These are phyloP conservation scores for Starmerella apicola DNA, from an alignment of 805 yeast genomes.

Conservation along the genomic window DNA sequence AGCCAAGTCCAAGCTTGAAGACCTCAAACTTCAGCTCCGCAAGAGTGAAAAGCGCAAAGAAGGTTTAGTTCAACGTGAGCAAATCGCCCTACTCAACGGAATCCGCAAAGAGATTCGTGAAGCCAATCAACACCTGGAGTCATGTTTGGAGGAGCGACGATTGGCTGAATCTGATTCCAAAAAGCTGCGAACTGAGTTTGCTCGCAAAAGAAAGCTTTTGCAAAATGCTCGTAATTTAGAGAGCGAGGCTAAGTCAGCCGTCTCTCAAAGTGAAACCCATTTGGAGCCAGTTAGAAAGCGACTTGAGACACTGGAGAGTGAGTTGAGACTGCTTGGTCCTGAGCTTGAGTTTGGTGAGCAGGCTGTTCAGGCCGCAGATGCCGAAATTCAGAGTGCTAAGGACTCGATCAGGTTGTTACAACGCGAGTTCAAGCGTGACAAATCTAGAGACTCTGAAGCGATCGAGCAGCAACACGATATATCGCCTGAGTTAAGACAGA, in stretches of 20 bases:
- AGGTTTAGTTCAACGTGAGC: constrained; percentile 5
- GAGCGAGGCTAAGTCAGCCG: constrained; percentile 6
- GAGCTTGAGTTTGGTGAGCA: constrained; percentile 19
- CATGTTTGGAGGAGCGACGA: constrained; percentile 4
- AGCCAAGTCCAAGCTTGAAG: constrained; percentile 41
- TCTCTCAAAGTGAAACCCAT: constrained; percentile 7
- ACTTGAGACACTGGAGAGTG: constrained; percentile 9
- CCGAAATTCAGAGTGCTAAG: constrained; percentile 5
- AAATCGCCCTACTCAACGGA: constrained; percentile 4
- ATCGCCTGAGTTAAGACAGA: constrained; percentile 2
- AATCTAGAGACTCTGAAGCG: neutral
- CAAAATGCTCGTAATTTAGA: constrained; percentile 15
- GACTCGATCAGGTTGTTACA: constrained; percentile 4
- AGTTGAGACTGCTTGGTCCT: constrained; percentile 12
- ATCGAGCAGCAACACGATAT: neutral
- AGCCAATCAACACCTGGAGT: constrained; percentile 6
- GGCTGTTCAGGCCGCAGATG: neutral
- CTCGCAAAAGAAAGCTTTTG: constrained; percentile 13
- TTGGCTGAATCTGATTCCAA: constrained; percentile 6
- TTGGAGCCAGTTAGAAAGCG: constrained; percentile 13
- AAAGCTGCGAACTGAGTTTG: constrained; percentile 14
- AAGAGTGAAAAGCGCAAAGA: constrained; percentile 7
- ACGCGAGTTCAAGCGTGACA: constrained; percentile 9
- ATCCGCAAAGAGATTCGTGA: constrained; percentile 3
- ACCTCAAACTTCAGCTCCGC: constrained; percentile 5